Conservation (phyloP, 2,329 filamentous ascomycete species). For the Thyridium curvatum region DNA sequence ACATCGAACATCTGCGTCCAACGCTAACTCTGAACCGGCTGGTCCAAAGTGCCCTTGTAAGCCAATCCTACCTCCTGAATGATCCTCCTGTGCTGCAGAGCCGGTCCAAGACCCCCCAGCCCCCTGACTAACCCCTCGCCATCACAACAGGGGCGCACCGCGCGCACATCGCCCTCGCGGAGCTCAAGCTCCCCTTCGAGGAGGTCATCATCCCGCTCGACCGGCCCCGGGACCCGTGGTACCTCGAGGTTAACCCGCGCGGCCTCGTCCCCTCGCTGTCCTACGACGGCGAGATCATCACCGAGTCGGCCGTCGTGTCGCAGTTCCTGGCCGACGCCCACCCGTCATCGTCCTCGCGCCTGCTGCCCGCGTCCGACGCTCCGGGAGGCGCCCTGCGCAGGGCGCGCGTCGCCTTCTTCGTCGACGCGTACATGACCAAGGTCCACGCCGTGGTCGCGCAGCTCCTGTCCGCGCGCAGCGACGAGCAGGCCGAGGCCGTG, state of each 20-base stretch:
- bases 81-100: neutral
- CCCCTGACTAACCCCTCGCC: neutral
- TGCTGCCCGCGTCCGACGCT: conserved; percentile 50
- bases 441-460: conserved; percentile 26
- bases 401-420: conserved; percentile 66
- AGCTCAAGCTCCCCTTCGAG: conserved; percentile 59
- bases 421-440: conserved; percentile 19
- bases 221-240: conserved; percentile 64
- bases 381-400: conserved; percentile 52
- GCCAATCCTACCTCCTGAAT: conserved; percentile 1
- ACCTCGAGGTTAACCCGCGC: conserved; percentile 71
- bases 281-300: conserved; percentile 62
- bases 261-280: conserved; percentile 69
- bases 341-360: conserved; percentile 47
- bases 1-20: no score
- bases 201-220: conserved; percentile 68
- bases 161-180: conserved; percentile 63
- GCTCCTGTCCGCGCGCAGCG: conserved; percentile 34
- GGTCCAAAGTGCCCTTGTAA: conserved; percentile 10
- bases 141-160: conserved; percentile 57
- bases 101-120: neutral
- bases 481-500: conserved; percentile 42
- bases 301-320: conserved; percentile 67
- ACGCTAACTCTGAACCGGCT: no score
- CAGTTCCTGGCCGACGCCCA: conserved; percentile 66